Conservation (phyloP, 2,329 filamentous ascomycete species). For the Xylaria sp. region DNA sequence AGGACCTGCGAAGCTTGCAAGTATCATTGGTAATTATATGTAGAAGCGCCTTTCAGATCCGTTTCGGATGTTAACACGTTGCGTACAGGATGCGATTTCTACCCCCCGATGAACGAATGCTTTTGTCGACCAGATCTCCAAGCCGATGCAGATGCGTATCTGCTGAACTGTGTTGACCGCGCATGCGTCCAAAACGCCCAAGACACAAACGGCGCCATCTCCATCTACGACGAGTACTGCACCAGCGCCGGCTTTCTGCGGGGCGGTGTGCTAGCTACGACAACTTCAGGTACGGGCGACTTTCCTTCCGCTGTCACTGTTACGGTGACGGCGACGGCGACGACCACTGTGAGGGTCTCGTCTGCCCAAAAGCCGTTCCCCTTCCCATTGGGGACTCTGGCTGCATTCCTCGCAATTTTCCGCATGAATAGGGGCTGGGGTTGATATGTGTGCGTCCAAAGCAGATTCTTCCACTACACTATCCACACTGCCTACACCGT, state of each 20-base stretch:
- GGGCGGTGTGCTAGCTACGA: neutral
- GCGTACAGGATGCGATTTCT: neutral
- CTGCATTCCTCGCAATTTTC: neutral
- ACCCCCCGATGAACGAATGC: slow-evolving; percentile 1
- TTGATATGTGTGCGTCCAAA: slow-evolving; percentile 22
- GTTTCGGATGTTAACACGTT: neutral
- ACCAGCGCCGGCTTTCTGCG: slow-evolving; percentile 11
- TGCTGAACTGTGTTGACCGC: neutral
- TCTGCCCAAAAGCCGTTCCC: slow-evolving; percentile 5
- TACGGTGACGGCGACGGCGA: slow-evolving; percentile 20
- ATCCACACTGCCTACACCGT: neutral
- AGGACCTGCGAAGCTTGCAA: neutral
- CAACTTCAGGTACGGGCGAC: slow-evolving; percentile 20
- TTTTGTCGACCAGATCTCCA: slow-evolving; percentile 18
- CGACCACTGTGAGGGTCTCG: slow-evolving; percentile 1
- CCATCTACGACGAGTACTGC: slow-evolving; percentile 20
- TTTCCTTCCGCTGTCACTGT: slow-evolving; percentile 15
- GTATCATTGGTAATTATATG: slow-evolving; percentile 1
- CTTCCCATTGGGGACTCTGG: neutral
- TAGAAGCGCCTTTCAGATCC: neutral
- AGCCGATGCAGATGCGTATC: neutral
- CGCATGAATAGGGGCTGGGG: neutral
- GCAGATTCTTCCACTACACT: slow-evolving; percentile 8
- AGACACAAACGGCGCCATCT: slow-evolving; percentile 15
- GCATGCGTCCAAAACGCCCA: slow-evolving; percentile 1